Conservation (phyloP, 495 filamentous ascomycete species). For the Symbiotaphrina buchneri region DNA sequence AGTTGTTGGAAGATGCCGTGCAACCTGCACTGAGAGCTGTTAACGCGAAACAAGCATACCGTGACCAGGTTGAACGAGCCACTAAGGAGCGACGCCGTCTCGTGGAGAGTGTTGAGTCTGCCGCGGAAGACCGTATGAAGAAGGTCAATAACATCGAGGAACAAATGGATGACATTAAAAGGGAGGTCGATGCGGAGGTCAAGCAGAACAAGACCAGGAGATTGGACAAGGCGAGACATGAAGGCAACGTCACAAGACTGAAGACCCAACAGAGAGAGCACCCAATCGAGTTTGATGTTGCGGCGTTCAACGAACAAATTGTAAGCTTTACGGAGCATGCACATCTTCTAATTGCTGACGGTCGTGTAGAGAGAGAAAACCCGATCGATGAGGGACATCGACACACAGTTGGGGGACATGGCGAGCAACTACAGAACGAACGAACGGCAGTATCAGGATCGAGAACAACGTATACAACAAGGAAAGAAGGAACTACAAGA, state of each 20-base stretch:
- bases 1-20: constrained; percentile 30
- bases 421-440: constrained; percentile 10
- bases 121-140: constrained; percentile 23
- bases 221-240: constrained; percentile 20
- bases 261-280: constrained; percentile 23
- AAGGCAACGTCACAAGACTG: constrained; percentile 20
- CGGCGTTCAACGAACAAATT: constrained; percentile 27
- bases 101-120: constrained; percentile 24
- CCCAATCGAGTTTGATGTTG: constrained; percentile 27
- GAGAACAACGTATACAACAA: constrained; percentile 11
- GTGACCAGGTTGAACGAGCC: constrained; percentile 20
- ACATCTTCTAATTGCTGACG: constrained; percentile 5
- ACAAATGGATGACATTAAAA: constrained; percentile 28
- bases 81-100: constrained; percentile 24
- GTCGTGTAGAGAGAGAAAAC: constrained; percentile 20
- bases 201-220: constrained; percentile 23
- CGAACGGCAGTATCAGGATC: constrained; percentile 2
- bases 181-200: constrained; percentile 33
- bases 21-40: constrained; percentile 45
- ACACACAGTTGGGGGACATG: constrained; percentile 13
- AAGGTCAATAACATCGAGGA: constrained; percentile 28
- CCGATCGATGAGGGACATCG: constrained; percentile 20
- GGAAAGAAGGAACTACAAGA: constrained; percentile 25
- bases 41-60: constrained; percentile 41
- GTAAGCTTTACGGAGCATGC: constrained; percentile 13